These are phyloP conservation scores for Vitis rotundifolia DNA, from an alignment of 164 flowering plant genomes.

Conservation along the genomic window DNA sequence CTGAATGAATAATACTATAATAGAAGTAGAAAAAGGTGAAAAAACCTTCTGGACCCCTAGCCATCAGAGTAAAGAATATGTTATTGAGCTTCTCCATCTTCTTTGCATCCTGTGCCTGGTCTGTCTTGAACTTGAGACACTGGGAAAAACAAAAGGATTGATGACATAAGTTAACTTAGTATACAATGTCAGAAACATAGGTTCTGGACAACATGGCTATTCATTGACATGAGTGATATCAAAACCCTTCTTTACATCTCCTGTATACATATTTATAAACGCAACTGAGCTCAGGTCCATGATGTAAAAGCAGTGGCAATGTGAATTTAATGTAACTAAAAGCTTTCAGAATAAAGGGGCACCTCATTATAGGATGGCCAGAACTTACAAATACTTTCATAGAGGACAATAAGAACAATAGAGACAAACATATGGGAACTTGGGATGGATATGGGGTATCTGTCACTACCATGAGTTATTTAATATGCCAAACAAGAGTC, in stretches of 20 bases:
- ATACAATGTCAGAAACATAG: background rate
- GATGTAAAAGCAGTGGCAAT: background rate
- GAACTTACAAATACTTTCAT: no score
- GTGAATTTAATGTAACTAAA: background rate
- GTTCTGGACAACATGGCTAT: background rate
- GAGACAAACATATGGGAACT: no score
- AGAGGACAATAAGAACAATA: no score
- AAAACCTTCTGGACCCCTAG: conserved; percentile 94
- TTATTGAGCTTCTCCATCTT: conserved; percentile 98
- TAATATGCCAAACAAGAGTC: no score
- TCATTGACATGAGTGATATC: background rate
- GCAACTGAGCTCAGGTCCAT: background rate
- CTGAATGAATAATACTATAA: background rate
- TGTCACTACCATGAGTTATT: no score
- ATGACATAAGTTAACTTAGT: background rate
- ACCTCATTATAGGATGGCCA: no score
- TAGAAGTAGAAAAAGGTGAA: background rate
- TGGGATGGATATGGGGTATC: no score
- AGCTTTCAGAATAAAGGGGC: no score
- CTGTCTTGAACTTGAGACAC: conserved; percentile 95
- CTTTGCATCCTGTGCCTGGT: conserved; percentile 96
- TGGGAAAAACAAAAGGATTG: conserved; percentile 23
- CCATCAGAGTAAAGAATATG: conserved; percentile 87
- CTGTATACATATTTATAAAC: background rate
- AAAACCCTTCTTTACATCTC: background rate